Evolutionary conservation across 1,139 yeast species (phyloP).

Genomic region (Candida frijolesensis): DNA sequence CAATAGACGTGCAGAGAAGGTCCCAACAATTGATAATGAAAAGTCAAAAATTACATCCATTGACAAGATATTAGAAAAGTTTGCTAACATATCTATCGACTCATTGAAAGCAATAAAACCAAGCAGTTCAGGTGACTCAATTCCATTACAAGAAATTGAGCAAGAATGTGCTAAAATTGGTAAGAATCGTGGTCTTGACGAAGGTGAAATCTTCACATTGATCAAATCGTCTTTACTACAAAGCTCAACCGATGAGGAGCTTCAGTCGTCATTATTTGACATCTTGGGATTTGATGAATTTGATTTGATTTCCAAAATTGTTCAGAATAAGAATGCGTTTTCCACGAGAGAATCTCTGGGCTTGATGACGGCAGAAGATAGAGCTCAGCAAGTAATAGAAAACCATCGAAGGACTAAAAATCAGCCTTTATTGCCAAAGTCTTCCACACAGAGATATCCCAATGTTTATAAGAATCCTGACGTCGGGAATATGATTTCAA

Average conservation of each 20-base stretch:
- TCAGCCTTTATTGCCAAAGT: conserved; percentile 50
- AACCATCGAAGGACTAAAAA: conserved; percentile 56
- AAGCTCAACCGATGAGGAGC: conserved; percentile 55
- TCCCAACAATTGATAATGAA: conserved; percentile 39
- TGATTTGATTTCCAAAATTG: conserved; percentile 68
- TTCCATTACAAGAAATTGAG: conserved; percentile 20
- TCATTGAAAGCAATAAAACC: conserved; percentile 26
- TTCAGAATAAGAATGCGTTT: conserved; percentile 50
- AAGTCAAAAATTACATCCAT: conserved; percentile 29
- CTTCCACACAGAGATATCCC: conserved; percentile 64
- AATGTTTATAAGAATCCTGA: conserved; percentile 81
- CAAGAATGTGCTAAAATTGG: conserved; percentile 33
- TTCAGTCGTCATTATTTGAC: conserved; percentile 72
- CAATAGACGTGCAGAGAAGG: conserved; percentile 21
- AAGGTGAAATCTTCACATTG: conserved; percentile 25
- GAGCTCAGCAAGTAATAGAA: conserved; percentile 56
- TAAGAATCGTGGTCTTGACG: conserved; percentile 26
- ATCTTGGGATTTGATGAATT: conserved; percentile 83
- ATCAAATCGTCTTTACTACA: conserved; percentile 28
- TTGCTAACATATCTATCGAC: conserved; percentile 34
- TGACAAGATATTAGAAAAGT: conserved; percentile 28
- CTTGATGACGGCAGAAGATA: conserved; percentile 57
- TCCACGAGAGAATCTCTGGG: conserved; percentile 20
- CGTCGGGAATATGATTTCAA: conserved; percentile 63
- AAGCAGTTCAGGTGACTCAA: conserved; percentile 19